Evolutionary conservation across 2,329 filamentous ascomycete genomes (phyloP).

Genomic region (Fusarium humuli): DNA sequence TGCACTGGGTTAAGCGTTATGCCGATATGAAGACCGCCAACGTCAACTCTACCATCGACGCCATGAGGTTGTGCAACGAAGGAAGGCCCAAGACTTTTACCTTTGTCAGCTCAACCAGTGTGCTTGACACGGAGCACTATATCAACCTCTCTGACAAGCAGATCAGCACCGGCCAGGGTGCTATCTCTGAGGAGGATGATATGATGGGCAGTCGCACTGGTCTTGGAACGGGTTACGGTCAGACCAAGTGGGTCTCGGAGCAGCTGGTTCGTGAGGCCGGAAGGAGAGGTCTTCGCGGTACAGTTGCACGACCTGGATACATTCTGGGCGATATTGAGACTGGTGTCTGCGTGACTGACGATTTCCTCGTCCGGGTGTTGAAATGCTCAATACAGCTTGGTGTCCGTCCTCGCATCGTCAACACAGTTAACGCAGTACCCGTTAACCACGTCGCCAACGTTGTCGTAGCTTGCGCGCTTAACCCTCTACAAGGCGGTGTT

Average conservation of each 20-base stretch:
- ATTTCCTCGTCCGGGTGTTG: too few relatives aligned
- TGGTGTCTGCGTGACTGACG: conserved; percentile 81
- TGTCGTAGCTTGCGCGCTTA: conserved; percentile 76
- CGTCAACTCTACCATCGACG: conserved; percentile 83
- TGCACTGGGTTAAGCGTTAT: conserved; percentile 87
- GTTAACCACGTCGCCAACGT: conserved; percentile 86
- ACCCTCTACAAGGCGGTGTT: conserved; percentile 66
- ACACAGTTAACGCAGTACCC: conserved; percentile 90
- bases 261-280: conserved; percentile 82
- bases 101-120: conserved; percentile 83
- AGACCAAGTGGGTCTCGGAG: conserved; percentile 86
- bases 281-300: conserved; percentile 77
- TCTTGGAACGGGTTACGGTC: conserved; percentile 88
- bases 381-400: too few relatives aligned
- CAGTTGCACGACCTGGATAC: conserved; percentile 86
- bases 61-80: conserved; percentile 78
- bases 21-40: conserved; percentile 77
- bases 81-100: conserved; percentile 81
- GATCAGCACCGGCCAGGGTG: conserved; percentile 65
- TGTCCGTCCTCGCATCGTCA: conserved; percentile 79
- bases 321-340: conserved; percentile 78
- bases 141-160: conserved; percentile 73
- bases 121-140: conserved; percentile 85
- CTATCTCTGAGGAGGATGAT: conserved; percentile 67
- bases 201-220: conserved; percentile 80